A percentile compares a stretch with the other conserved stretches of the same genome.
These are phyloP conservation scores for Lentinula aciculospora DNA, from an alignment of 768 basidiomycete genomes.

Conservation along the genomic window DNA sequence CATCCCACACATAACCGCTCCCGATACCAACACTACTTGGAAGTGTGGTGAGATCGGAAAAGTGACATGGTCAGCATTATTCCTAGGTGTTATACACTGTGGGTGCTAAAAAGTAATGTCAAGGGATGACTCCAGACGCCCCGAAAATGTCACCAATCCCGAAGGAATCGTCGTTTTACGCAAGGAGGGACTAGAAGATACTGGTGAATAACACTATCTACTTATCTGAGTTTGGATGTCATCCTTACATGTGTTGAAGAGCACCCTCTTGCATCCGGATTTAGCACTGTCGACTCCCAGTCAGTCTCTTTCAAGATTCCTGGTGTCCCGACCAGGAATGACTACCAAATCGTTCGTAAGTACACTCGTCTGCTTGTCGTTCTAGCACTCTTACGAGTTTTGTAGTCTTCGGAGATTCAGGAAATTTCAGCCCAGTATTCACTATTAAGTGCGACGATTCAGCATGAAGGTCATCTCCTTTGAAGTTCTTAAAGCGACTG, in stretches of 20 bases:
- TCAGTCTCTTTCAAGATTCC: slow-evolving; percentile 11
- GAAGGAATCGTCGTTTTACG: slow-evolving; percentile 15
- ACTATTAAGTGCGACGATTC: background rate
- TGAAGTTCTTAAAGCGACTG: background rate
- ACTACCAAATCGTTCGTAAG: slow-evolving; percentile 4
- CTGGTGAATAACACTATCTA: background rate
- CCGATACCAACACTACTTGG: slow-evolving; percentile 18
- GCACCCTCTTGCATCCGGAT: slow-evolving; percentile 11
- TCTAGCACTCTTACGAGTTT: background rate
- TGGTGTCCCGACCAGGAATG: background rate
- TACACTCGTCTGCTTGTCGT: background rate
- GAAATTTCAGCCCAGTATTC: slow-evolving; percentile 54
- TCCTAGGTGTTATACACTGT: background rate
- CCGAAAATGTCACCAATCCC: slow-evolving; percentile 17
- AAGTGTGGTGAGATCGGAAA: slow-evolving; percentile 13
- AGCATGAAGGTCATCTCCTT: background rate
- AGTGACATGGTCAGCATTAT: slow-evolving; percentile 23
- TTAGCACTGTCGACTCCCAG: slow-evolving; percentile 10
- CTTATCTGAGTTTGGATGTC: background rate
- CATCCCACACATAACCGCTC: slow-evolving; percentile 14
- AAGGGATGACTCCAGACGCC: slow-evolving; percentile 17
- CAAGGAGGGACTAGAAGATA: background rate
- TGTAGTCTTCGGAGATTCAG: slow-evolving; percentile 64
- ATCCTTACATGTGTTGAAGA: slow-evolving; percentile 9
- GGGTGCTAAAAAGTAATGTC: background rate